Conservation (phyloP, 116 monocot species). For the Posidonia oceanica region DNA sequence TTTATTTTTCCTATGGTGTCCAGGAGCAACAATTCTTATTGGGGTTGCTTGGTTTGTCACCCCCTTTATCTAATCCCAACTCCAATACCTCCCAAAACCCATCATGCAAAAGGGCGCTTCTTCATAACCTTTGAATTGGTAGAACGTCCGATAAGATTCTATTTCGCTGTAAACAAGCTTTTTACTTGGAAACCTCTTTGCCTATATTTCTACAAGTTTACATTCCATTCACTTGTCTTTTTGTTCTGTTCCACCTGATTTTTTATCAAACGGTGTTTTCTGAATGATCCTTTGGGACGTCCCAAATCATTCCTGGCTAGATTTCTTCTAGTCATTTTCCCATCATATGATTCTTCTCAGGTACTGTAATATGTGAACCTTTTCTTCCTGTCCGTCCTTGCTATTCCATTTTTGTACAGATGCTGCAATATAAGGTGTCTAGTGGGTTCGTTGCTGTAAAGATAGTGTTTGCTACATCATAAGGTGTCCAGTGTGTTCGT, state of each 20-base stretch:
- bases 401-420: too few species aligned
- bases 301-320: background rate
- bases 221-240: background rate
- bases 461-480: too few species aligned
- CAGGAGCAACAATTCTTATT: slow-evolving; percentile 77
- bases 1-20: slow-evolving; percentile 7
- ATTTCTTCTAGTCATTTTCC: background rate
- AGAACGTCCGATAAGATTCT: too few species aligned
- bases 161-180: background rate
- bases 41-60: slow-evolving; percentile 39
- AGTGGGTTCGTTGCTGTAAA: too few species aligned
- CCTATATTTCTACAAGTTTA: background rate
- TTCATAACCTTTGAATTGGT: slow-evolving; percentile 37
- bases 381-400: too few species aligned
- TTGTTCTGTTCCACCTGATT: background rate
- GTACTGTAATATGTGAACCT: too few species aligned
- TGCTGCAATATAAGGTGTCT: too few species aligned
- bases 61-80: slow-evolving; percentile 23
- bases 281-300: background rate
- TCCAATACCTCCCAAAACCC: slow-evolving; percentile 25
- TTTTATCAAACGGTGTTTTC: background rate
- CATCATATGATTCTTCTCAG: too few species aligned
- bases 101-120: slow-evolving; percentile 77
- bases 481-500: too few species aligned
- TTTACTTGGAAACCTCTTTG: background rate